phyloP scores from a whole-genome alignment of 2,329 filamentous ascomycete genomes.

The Dactylellina drechsleri region DNA sequence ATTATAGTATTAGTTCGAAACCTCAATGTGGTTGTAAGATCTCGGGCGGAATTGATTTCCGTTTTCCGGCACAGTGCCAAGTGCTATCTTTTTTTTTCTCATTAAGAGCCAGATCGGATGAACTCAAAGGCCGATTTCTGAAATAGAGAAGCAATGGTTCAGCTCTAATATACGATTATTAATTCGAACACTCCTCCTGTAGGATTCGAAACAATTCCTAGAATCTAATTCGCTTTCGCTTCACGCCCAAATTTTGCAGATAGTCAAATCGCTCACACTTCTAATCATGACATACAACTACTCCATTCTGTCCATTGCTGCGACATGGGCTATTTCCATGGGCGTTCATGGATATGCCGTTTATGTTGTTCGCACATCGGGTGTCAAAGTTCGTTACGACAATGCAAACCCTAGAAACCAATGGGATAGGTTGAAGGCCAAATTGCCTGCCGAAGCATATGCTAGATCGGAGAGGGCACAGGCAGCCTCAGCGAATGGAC shows the following conservation, averaged over 20 bases:
- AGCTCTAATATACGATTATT: too few species aligned
- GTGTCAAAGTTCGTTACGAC: slow-evolving; percentile 2
- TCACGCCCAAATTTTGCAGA: not conserved
- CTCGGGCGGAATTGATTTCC: too few species aligned
- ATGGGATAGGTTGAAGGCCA: slow-evolving; percentile 20
- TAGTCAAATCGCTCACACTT: not conserved
- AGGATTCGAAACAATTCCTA: too few species aligned
- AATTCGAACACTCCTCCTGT: too few species aligned
- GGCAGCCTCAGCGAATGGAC: slow-evolving; percentile 17
- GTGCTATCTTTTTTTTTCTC: too few species aligned
- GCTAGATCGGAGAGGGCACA: slow-evolving; percentile 20
- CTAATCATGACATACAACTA: slow-evolving; percentile 33
- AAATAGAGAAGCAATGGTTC: too few species aligned
- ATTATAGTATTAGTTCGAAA: too few species aligned
- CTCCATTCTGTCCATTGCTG: slow-evolving; percentile 29
- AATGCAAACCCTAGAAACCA: slow-evolving; percentile 28
- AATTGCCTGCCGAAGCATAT: slow-evolving; percentile 16
- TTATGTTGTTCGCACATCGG: slow-evolving; percentile 2
- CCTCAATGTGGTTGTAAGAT: too few species aligned
- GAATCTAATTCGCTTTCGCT: too few species aligned
- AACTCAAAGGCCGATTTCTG: too few species aligned
- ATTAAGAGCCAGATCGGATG: too few species aligned
- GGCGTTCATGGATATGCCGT: slow-evolving; percentile 7
- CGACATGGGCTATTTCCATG: slow-evolving; percentile 32
- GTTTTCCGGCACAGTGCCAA: too few species aligned